Base-by-base conservation (phyloP, 306 rosid genomes). In the Senna siamea region DNA sequence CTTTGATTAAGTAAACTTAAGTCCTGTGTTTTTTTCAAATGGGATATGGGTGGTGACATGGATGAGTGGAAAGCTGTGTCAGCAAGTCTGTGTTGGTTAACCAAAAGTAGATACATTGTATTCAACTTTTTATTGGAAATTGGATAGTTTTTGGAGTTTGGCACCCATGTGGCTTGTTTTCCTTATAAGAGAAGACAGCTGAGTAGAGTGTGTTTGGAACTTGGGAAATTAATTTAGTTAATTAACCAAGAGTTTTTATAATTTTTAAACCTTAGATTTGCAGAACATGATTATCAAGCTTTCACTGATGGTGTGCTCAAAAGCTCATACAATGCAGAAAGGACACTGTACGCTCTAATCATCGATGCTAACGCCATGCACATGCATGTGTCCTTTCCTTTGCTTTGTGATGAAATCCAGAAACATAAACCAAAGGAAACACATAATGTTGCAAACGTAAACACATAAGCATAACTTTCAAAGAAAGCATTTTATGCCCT, bases 91-190 rank as follows among this genome's bases (percentile, higher is more conserved):
- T 52, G 20, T 70, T 62, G 77, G 58, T 59, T 69, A 72, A 63
- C 66, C 37, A 72, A 79, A 81, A 81, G 85, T 73, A 37, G 70
- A 51, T 77, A 50, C 72, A 75, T n/a, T 51, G 69, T 40, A 73
- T 77, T 64, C 23, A 19, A 44, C 48, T 56, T 18, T 58, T 69
- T 55, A 71, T 58, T 79, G 82, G 73, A 55, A 77, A 77, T 79
- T 59, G 76, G 38, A 66, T 58, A 67, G 63, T 64, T 77, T 26
- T 76, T 68, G 77, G 77, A 83, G 65, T 69, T 79, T 82, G 92
- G 80, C 76, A 80, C 77, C 76, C 97, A 91, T 71, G 87, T 87
- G 97, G 79, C 71, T 58, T 80, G 86, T 70, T 86, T 88, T 80
- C 91, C 90, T 85, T 85, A 83, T 22, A 73, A 72, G 70, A 46